Percentiles rank a stretch among this genome's conserved stretches.
Conservation (phyloP, 2,329 filamentous ascomycete species). For the Macroventuria anomochaeta region DNA sequence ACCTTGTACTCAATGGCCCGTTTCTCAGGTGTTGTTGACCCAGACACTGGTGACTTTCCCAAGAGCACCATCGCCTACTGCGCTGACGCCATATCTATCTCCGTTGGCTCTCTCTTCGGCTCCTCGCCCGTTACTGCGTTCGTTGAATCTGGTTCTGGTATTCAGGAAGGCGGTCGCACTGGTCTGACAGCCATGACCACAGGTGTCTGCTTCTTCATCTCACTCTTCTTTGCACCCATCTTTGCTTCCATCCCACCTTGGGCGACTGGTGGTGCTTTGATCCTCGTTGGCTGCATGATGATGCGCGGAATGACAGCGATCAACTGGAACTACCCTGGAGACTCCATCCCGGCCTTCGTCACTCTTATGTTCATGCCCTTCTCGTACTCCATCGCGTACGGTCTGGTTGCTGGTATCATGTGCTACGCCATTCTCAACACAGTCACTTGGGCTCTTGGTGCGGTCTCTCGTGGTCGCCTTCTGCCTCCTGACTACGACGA, state of each 20-base stretch:
- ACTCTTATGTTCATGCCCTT: constrained; percentile 88
- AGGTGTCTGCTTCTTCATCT: constrained; percentile 78
- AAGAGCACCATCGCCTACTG: constrained; percentile 84
- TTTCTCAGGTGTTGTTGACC: constrained; percentile 80
- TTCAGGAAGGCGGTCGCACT: constrained; percentile 84
- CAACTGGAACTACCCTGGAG: constrained; percentile 84
- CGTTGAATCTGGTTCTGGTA: constrained; percentile 85
- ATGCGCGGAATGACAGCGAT: constrained; percentile 77
- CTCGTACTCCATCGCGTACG: constrained; percentile 87
- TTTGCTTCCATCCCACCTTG: constrained; percentile 89
- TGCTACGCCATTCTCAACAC: constrained; percentile 79
- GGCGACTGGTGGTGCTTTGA: constrained; percentile 86
- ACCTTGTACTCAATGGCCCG: constrained; percentile 90
- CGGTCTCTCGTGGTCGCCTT: constrained; percentile 24
- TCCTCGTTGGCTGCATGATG: constrained; percentile 88
- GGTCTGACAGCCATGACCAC: constrained; percentile 80
- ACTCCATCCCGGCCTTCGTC: constrained; percentile 83
- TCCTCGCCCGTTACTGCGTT: constrained; percentile 84
- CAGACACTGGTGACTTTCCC: constrained; percentile 84
- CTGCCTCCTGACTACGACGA: constrained; percentile 37
- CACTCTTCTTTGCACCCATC: constrained; percentile 87
- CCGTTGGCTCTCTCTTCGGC: constrained; percentile 79
- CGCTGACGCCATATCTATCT: constrained; percentile 81
- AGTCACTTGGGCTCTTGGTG: constrained; percentile 58
- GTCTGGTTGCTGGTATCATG: constrained; percentile 79